A percentile compares a stretch with the other conserved stretches of the same genome.
phyloP scores from a whole-genome alignment of 2,329 filamentous ascomycete species.

The Alternaria dauci region DNA sequence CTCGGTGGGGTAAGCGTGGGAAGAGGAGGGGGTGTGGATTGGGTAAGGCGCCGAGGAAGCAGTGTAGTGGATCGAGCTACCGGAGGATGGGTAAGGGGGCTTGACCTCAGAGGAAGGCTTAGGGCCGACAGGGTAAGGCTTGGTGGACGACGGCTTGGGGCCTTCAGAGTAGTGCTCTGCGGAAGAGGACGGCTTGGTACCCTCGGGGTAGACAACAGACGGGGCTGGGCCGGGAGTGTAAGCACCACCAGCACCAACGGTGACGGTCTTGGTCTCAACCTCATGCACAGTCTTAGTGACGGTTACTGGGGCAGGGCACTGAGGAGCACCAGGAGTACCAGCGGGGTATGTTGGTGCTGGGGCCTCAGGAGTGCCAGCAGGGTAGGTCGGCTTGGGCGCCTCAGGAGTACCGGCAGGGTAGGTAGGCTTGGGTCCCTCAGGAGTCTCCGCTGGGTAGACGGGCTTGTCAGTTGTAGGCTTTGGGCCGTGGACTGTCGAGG shows the following conservation, averaged over 20 bases:
- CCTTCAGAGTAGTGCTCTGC: slow-evolving; percentile 11
- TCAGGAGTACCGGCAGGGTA: neutral
- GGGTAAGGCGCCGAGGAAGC: slow-evolving; percentile 34
- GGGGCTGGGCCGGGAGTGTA: slow-evolving; percentile 17
- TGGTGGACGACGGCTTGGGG: slow-evolving; percentile 11
- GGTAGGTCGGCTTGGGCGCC: neutral
- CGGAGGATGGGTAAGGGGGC: slow-evolving; percentile 11
- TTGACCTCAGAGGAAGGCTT: slow-evolving; percentile 5
- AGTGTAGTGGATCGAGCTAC: slow-evolving; percentile 12
- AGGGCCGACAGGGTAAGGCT: slow-evolving; percentile 1
- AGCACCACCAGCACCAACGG: neutral
- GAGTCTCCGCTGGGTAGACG: slow-evolving; percentile 8
- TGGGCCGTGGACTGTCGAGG: slow-evolving; percentile 38
- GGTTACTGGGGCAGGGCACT: slow-evolving; percentile 41
- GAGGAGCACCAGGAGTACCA: slow-evolving; percentile 14
- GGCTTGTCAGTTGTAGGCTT: slow-evolving; percentile 19
- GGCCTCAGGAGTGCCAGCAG: neutral
- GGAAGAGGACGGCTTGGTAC: slow-evolving; percentile 7
- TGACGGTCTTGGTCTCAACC: slow-evolving; percentile 42
- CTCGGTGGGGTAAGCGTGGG: neutral
- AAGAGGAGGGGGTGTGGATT: slow-evolving; percentile 13
- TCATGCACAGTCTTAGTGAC: slow-evolving; percentile 31
- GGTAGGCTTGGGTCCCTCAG: neutral
- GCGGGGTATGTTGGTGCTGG: slow-evolving; percentile 13
- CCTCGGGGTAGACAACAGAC: slow-evolving; percentile 1